Base-by-base conservation (phyloP, 805 yeast genomes). In the Monosporozyma aquatica region DNA sequence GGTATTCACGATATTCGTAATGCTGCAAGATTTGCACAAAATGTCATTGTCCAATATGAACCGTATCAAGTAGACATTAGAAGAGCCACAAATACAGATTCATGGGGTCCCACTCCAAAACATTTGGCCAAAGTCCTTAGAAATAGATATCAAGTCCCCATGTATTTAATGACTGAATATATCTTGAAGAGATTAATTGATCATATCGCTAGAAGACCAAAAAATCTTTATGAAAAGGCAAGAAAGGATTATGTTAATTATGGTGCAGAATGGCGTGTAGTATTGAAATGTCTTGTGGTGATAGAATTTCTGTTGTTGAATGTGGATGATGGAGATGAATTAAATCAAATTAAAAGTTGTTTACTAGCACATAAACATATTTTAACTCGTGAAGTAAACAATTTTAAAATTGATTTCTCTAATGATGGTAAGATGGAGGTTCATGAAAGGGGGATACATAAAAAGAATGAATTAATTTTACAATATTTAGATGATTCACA, bases 41-140 rank as follows among this genome's bases (percentile, higher is more conserved):
- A 66, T 47, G 53, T 64, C 36, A 51, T 65, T 21, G 61, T 65
- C 11, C 65, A 65, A 42, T 61, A 63, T 37, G 64, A 61, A 37
- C 62, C 69, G 2, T 61, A 61, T 43, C 68, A 62, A 43, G 54
- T 59, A 3, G 65, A 61, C 46, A 60, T 71, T 4, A 56, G 74
- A 40, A 67, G 68, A 42, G 68, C 74, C 6, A 71, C 76, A 13
- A 72, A 70, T 40, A 72, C 74, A 4, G 77, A 72, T 49, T 52
- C 70, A 5, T 72, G 77, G 77, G 77, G 77, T 2, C 77, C 77
- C 4, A 67, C 75, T 0, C 59, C 70, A 5, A 60, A 64, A 33
- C 72, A 72, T 46, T 52, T 69, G 48, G 58, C 57, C 28, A 67
- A 65, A 41, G 61, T 65, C 9, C 25, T 53, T 45, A 53, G 57